Base-by-base conservation (phyloP, 2,329 filamentous ascomycete genomes). In the Fusarium begoniae region DNA sequence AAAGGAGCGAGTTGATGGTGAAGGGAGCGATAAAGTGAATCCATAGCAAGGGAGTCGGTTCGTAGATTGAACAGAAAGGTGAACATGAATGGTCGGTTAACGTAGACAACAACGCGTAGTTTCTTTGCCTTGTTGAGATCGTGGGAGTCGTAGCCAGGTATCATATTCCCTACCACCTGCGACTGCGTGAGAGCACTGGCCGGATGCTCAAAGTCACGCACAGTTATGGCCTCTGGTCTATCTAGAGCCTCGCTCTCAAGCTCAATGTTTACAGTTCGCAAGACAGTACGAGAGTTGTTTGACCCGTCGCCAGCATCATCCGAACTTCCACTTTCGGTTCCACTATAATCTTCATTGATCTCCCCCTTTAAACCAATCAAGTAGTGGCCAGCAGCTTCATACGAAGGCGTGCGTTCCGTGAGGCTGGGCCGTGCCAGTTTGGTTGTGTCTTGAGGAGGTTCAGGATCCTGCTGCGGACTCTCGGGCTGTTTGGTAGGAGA, bases 71-170 rank as follows among this genome's bases (percentile, higher is more conserved):
- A 96, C 8, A 96, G 84, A 69, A 96, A 92, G 3, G 91, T 89
- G 80, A 93, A 95, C 54, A 96, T 88, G 81, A 96, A 96, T 0
- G 94, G 94, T 30, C 88, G 89, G 80, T 91, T 90, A 51, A 92
- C 88, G 78, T 95, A 95, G 56, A 95, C 88, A 12, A 95, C 88
- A 3, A 94, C 91, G 2, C 91, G 89, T 47, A 95, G 81, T 75
- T 87, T 89, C 66, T 86, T 85, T 5, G 85, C 83, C 77, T 88
- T 89, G 78, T 87, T 89, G 65, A 84, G 82, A 72, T 90, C 87
- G 73, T 88, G 88, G 5, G 79, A 79, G 58, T 78, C 75, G 50
- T 78, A 80, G 15, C 79, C 79, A 6, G 79, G 79, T 18, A 81
- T 70, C 75, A 80, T 79, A 38, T 79, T 81, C 22, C 82, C 81